A percentile compares a stretch with the other conserved stretches of the same genome.
Evolutionary conservation across 306 rosid genomes (phyloP).

Genomic region (Abrus precatorius): DNA sequence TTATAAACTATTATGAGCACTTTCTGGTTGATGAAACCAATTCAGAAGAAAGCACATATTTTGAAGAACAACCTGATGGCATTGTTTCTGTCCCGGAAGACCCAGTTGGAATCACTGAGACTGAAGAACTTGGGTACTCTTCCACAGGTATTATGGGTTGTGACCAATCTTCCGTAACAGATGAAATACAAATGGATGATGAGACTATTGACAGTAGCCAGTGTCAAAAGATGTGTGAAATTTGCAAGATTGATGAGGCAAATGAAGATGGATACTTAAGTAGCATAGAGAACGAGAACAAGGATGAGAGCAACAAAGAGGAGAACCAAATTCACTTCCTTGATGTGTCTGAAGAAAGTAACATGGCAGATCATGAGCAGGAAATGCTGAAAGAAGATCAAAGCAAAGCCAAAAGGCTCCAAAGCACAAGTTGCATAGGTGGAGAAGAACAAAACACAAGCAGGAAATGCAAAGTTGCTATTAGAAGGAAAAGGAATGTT

Average conservation of each 20-base stretch:
- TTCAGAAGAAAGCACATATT: slow-evolving; percentile 46
- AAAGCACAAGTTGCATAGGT: slow-evolving; percentile 5
- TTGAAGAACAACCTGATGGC: slow-evolving; percentile 47
- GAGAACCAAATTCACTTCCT: slow-evolving; percentile 15
- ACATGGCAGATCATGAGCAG: neutral
- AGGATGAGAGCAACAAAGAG: neutral
- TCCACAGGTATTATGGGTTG: slow-evolving; percentile 26
- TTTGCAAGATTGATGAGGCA: slow-evolving; percentile 36
- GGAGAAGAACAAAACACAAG: slow-evolving; percentile 40
- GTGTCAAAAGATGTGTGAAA: slow-evolving; percentile 17
- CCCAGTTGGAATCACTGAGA: slow-evolving; percentile 30
- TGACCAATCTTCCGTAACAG: slow-evolving; percentile 52
- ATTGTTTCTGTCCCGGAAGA: slow-evolving; percentile 37
- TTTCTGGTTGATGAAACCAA: slow-evolving; percentile 36
- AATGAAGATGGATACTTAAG: slow-evolving; percentile 19
- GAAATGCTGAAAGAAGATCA: slow-evolving; percentile 30
- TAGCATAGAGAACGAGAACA: slow-evolving; percentile 34
- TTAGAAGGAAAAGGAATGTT: slow-evolving; percentile 48
- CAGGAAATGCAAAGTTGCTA: slow-evolving; percentile 51
- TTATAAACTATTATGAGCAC: slow-evolving; percentile 35
- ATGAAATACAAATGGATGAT: slow-evolving; percentile 42
- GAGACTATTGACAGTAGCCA: slow-evolving; percentile 18
- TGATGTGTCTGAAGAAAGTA: slow-evolving; percentile 27
- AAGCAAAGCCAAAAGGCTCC: neutral
- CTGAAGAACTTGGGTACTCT: slow-evolving; percentile 50